Evolutionary conservation across 2,329 filamentous ascomycete species (phyloP), one percentile per base, ranked within the genome.

Genomic region (Stachybotrys chartarum): DNA sequence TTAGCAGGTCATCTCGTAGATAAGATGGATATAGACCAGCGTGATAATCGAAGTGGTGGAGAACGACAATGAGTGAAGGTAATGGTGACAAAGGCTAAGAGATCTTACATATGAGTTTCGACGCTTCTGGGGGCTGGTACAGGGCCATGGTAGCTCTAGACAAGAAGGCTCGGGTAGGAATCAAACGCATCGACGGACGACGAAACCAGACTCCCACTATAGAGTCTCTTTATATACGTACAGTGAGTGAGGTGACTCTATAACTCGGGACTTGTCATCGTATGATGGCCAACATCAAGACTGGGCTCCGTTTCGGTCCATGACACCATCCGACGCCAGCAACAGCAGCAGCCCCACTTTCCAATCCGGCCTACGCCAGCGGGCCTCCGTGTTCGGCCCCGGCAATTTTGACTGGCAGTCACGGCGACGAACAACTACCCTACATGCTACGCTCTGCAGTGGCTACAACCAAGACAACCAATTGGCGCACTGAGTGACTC

Each of bases 81-180:
- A n/a, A n/a, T n/a, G n/a, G n/a, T 49, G 54, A 32, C 16, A 18
- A n/a, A n/a, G 14, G n/a, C n/a, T n/a, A 42, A 49, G n/a, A 63
- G 55, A 30, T 58, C 76, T 61, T 71, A 79, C 77, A 80, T 49
- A 80, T 80, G 56, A 80, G 73, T 64, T 80, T 79, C 47, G 66
- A 66, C 50, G 64, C 64, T 53, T 70, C 70, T 50, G 72, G 68
- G 3, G 71, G 62, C 4, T 70, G 68, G 57, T 78, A 68, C 30
- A 79, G 70, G 50, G 77, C 75, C 77, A 79, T 79, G 59, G 58
- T 74, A 55, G 64, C 54, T 42, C 62, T 64, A 48, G 61, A 55
- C 52, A 58, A 58, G 12, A 68, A 55, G 44, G 57, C 56, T 44
- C 58, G 51, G 12, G 54, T 45, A 12, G 54, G 55, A 49, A 55